Conservation (phyloP, 2,329 filamentous ascomycete genomes). For the Grosmannia huntii region DNA sequence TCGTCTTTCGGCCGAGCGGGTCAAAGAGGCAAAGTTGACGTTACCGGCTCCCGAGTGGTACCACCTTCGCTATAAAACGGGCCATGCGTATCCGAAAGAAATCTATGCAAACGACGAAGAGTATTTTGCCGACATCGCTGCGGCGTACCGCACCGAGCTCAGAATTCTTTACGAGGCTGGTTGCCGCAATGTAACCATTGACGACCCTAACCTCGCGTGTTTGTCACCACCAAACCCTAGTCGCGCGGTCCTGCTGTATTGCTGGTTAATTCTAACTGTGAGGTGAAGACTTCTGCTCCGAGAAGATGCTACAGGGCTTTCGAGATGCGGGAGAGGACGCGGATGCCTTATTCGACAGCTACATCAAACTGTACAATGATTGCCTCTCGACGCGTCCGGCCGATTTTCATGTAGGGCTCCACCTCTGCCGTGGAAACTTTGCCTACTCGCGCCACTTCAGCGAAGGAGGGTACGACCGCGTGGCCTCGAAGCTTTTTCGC, state of each 20-base stretch:
- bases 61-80: slow-evolving; percentile 36
- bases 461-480: slow-evolving; percentile 50
- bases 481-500: slow-evolving; percentile 47
- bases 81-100: slow-evolving; percentile 33
- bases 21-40: slow-evolving; percentile 53
- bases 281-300: slow-evolving; percentile 50
- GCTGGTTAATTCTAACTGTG: neutral
- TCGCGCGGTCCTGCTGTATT: neutral
- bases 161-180: slow-evolving; percentile 35
- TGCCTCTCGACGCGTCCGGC: slow-evolving; percentile 46
- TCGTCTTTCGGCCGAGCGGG: slow-evolving; percentile 43
- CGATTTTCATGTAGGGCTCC: slow-evolving; percentile 59
- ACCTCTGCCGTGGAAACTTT: slow-evolving; percentile 52
- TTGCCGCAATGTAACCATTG: slow-evolving; percentile 41
- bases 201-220: slow-evolving; percentile 45
- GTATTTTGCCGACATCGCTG: slow-evolving; percentile 38
- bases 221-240: no score
- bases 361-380: slow-evolving; percentile 63
- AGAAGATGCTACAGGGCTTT: slow-evolving; percentile 49
- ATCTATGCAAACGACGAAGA: slow-evolving; percentile 33
- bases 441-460: slow-evolving; percentile 50
- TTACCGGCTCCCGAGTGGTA: slow-evolving; percentile 52
- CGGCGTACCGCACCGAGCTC: slow-evolving; percentile 34
- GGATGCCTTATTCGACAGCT: slow-evolving; percentile 54
- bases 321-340: slow-evolving; percentile 44